Base-by-base conservation (phyloP, 257 asterid genomes). In the Solanum chiquidenum region DNA sequence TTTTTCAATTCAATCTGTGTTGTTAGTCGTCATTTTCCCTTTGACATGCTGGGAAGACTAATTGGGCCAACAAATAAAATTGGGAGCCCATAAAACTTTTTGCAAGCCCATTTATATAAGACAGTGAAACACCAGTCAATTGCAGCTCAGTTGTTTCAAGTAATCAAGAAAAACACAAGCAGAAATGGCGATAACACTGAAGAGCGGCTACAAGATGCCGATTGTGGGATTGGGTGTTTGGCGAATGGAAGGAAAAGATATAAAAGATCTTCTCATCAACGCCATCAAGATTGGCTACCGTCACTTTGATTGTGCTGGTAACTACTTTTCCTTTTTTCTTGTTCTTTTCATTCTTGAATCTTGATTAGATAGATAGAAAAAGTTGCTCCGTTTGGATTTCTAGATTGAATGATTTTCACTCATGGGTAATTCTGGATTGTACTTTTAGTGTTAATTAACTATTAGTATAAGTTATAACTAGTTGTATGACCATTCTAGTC, bases 231-330 rank as follows among this genome's bases (percentile, higher is more conserved):
- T 93, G 1, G 94, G 95, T 23, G 94, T 93, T 49, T 93, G 93
- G 91, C 90, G 94, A 37, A 91, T 90, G 93, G 93, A 92, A 31
- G 92, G 92, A 88, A 90, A 89, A 83, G 94, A 92, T 16, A 90
- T 93, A 2, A 92, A 89, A 87, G 64, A 90, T 86, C 89, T 93
- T 14, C 86, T 93, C 75, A 9, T 88, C 86, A 86, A 91, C 83
- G 94, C 95, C 44, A 86, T 93, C 87, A 92, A 90, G 75, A 83
- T 89, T 35, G 95, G 95, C 14, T 91, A 93, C 31, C 94, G 95
- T 75, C 95, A 93, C 89, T 92, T 93, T 20, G 95, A 93, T 83
- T 93, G 95, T 55, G 95, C 95, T 27, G 95, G 95, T 90, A 69
- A 31, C 40, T 49, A 33, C 40, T 33, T 46, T 12, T 55, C 58